Evolutionary conservation across 1,139 yeast species (phyloP), one percentile per base, ranked within the genome.

Genomic region (Blastobotrys malaysiensis): DNA sequence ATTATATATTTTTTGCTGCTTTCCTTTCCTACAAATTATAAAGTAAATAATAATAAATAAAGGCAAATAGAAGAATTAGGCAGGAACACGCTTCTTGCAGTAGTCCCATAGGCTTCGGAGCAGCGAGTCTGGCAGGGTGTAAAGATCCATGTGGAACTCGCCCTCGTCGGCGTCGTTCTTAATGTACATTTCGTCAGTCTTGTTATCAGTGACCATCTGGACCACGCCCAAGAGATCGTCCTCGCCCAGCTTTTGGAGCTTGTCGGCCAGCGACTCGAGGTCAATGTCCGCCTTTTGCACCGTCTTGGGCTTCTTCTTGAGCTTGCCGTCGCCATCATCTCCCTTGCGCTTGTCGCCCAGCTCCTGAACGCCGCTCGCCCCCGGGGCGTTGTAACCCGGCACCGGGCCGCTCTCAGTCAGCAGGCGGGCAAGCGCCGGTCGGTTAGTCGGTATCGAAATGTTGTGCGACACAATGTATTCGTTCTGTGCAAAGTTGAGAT

Each of bases 141-240:
- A 91, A 65, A 93, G 78, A 73, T 93, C 99, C 88, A 93, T 89
- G 57, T 96, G 91, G 71, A 93, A 93, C 74, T 93, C 99, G 51
- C 99, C 99, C 65, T 89, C 95, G 60, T 91, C 98, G 52, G 88
- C 91, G 68, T 93, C 97, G 72, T 93, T 93, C 69, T 91, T 90
- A 66, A 93, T 88, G 72, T 88, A 90, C 97, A 93, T 93, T 56
- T 93, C 98, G 50, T 88, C 84, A 16, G 98, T 90, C 71, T 89
- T 84, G 73, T 93, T 93, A 71, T 93, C 98, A 53, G 96, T 90
- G 43, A 93, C 95, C 97, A 93, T 91, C 72, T 93, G 98, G 53
- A 93, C 98, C 52, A 93, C 95, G 43, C 91, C 95, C 56, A 93
- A 82, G 65, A 93, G 78, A 70, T 93, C 98, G 69, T 93, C 98